A percentile compares a stretch with the other conserved stretches of the same genome.
phyloP scores from a whole-genome alignment of 106 monocot genomes.

The Alisma plantagoaquatica region DNA sequence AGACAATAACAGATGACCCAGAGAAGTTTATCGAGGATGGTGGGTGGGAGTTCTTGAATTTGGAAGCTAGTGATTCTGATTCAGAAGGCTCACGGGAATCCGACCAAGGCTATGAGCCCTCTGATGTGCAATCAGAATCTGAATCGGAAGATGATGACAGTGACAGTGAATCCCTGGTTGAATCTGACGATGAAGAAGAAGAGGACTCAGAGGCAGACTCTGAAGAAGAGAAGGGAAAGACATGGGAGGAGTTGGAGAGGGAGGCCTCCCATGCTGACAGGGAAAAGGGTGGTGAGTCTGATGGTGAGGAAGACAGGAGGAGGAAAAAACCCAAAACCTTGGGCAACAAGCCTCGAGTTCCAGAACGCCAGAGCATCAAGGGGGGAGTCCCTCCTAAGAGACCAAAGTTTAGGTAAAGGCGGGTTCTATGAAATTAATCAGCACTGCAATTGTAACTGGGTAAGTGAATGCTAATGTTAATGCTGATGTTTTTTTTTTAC shows the following conservation, averaged over 20 bases:
- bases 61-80: conserved; percentile 90
- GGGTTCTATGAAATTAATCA: too few relatives aligned
- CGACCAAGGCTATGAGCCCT: conserved; percentile 78
- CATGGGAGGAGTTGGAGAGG: conserved; percentile 93
- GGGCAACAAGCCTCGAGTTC: conserved; percentile 39
- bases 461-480: too few relatives aligned
- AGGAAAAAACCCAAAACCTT: conserved; percentile 51
- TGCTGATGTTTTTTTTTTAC: too few relatives aligned
- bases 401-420: conserved; percentile 43
- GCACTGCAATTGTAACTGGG: too few relatives aligned
- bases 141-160: conserved; percentile 59
- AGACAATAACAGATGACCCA: conserved; percentile 88
- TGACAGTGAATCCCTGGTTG: conserved; percentile 67
- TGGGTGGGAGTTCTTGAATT: conserved; percentile 93
- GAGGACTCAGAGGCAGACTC: conserved; percentile 67
- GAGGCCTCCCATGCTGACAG: conserved; percentile 86
- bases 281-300: conserved; percentile 67
- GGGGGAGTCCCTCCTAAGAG: conserved; percentile 24
- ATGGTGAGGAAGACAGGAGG: conserved; percentile 67
- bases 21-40: conserved; percentile 97
- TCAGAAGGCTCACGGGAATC: conserved; percentile 64
- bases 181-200: conserved; percentile 49
- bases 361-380: conserved; percentile 32
- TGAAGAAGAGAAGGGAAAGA: conserved; percentile 95
- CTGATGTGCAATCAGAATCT: conserved; percentile 66